A percentile compares a stretch with the other conserved stretches of the same genome.
Evolutionary conservation across 1,139 yeast species (phyloP).

Genomic region (Debaryomyces fabryi): DNA sequence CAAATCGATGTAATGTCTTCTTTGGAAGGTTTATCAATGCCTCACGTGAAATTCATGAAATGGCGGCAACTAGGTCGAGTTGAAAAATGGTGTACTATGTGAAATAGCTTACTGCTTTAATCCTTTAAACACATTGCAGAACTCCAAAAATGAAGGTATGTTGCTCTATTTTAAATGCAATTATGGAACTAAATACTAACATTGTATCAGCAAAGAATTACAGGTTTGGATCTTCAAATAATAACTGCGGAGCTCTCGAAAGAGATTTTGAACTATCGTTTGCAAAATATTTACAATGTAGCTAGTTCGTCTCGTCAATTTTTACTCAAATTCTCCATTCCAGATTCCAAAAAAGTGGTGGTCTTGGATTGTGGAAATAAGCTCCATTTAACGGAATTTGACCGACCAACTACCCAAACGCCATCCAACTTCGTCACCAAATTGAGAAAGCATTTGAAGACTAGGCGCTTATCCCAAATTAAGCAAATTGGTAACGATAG

Average conservation of each 20-base stretch:
- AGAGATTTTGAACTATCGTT: conserved; percentile 62
- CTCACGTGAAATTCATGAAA: conserved; percentile 7
- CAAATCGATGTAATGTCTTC: not conserved
- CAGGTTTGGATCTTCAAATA: conserved; percentile 79
- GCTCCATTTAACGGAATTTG: conserved; percentile 76
- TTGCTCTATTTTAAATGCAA: not conserved
- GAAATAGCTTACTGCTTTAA: not conserved
- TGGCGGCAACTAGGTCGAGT: conserved; percentile 4
- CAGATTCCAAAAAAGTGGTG: conserved; percentile 76
- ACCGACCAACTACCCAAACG: conserved; percentile 74
- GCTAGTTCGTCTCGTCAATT: conserved; percentile 74
- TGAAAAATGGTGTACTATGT: not conserved
- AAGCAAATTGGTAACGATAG: conserved; percentile 80
- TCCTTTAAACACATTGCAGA: not conserved
- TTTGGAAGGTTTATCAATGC: not conserved
- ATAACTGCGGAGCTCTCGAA: conserved; percentile 65
- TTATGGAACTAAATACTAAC: not conserved
- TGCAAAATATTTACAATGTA: conserved; percentile 85
- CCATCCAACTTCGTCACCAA: conserved; percentile 88
- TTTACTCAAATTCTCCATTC: conserved; percentile 76
- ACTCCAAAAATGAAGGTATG: conserved; percentile 12
- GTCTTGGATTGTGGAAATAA: conserved; percentile 88
- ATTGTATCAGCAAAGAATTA: conserved; percentile 69
- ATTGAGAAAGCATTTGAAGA: conserved; percentile 80
- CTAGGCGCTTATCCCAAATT: conserved; percentile 73